phyloP scores from a whole-genome alignment of 768 basidiomycete species.

The Tricholoma flavovirens region DNA sequence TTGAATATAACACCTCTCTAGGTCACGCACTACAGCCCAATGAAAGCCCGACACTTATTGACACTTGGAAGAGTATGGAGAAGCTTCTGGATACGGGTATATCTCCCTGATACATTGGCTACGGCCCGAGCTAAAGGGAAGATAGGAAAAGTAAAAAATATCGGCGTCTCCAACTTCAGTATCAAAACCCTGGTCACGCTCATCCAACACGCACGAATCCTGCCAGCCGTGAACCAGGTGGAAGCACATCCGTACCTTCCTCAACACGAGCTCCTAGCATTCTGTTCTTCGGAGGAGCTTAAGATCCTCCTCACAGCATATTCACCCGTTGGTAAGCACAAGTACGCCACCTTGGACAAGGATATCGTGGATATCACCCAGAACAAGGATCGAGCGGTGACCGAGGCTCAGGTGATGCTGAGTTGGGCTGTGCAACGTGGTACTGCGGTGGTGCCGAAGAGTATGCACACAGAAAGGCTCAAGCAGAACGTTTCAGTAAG shows the following conservation, averaged over 20 bases:
- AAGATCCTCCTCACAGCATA: slow-evolving; percentile 41
- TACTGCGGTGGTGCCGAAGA: slow-evolving; percentile 51
- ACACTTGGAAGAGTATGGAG: slow-evolving; percentile 39
- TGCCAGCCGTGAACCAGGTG: slow-evolving; percentile 36
- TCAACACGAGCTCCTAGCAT: slow-evolving; percentile 35
- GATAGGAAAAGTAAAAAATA: slow-evolving; percentile 30
- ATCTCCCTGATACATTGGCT: neutral
- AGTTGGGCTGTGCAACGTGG: slow-evolving; percentile 53
- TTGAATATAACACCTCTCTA: neutral
- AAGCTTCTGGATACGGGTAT: slow-evolving; percentile 29
- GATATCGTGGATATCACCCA: slow-evolving; percentile 23
- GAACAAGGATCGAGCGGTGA: slow-evolving; percentile 17
- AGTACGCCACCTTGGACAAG: slow-evolving; percentile 15
- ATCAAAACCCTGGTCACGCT: slow-evolving; percentile 33
- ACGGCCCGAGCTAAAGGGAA: neutral
- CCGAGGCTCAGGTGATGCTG: slow-evolving; percentile 44
- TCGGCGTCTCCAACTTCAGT: slow-evolving; percentile 51
- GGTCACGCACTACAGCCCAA: slow-evolving; percentile 15
- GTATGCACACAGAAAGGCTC: slow-evolving; percentile 35
- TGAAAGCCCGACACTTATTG: slow-evolving; percentile 25
- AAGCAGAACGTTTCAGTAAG: slow-evolving; percentile 36
- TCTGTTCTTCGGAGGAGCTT: slow-evolving; percentile 32
- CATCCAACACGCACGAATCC: slow-evolving; percentile 29
- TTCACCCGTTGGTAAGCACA: slow-evolving; percentile 35
- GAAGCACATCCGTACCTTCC: slow-evolving; percentile 44